Base-by-base conservation (phyloP, 2,329 filamentous ascomycete genomes). In the Bipolaris victoriae region DNA sequence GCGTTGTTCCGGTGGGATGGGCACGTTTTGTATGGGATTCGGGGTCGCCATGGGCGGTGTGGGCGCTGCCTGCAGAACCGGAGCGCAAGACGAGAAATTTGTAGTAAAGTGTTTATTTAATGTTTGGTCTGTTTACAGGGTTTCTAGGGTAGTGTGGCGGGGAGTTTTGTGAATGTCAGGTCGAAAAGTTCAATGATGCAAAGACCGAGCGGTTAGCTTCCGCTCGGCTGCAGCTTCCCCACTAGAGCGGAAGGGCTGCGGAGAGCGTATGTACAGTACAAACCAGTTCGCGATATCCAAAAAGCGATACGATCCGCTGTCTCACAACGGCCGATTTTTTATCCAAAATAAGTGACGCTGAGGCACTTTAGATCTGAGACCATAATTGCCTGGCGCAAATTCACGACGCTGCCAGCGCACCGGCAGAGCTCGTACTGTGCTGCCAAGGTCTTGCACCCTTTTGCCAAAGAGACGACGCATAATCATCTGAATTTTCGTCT, bases 1-100 rank as follows among this genome's bases (percentile, higher is more conserved):
- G 50, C 70, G 71, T 57, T 76, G 63, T 58, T 75, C 72, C 11
- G 74, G 71, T 13, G 71, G 68, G 46, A 73, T 65, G 29, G 70
- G 67, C 37, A 64, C 55, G 44, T 64, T 63, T 57, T 52, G 54
- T 31, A 47, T 47, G 22, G 46, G 44, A 45, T 49, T 62, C 18
- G 67, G 65, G 10, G 69, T 71, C 26, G 68, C 59, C 70, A 72
- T 74, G 40, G 5, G 52, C 29, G 62, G 24, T 45, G 24, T 29
- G 9, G 5, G 5, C 11, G 35, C 16, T 18, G 24, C 20, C 5
- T 37, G n/a, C 16, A 29, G 22, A 26, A 39, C 9, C 10, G 22
- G 20, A 20, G 4, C n/a, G 3, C 15, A 18, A 31, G 22, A n/a
- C 2, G 9, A 5, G 10, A 1, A 1, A 3, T 2, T 24, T 40